phyloP scores from a whole-genome alignment of 2,329 filamentous ascomycete species.

The Trichoderma brevicompactum region DNA sequence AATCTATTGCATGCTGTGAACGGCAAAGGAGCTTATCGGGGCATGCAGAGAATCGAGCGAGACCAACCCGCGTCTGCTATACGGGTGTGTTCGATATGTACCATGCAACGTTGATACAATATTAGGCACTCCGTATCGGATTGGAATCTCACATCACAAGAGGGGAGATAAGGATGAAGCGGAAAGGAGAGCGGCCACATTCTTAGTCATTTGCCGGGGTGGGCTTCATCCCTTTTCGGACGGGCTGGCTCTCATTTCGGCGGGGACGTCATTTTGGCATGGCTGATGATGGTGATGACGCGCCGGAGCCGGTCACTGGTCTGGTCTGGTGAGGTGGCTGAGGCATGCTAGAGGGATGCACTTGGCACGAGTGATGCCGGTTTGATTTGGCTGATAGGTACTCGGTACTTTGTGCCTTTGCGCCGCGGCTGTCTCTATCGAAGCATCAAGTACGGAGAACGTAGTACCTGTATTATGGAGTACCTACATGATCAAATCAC shows the following conservation, averaged over 20 bases:
- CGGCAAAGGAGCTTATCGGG: constrained; percentile 17
- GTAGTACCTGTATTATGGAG: too few species aligned
- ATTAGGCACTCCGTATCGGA: background rate
- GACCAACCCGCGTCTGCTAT: too few species aligned
- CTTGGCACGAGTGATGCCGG: background rate
- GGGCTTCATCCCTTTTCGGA: background rate
- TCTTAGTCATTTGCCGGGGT: constrained; percentile 21
- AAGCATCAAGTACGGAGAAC: too few species aligned
- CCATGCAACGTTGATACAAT: background rate
- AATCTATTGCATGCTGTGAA: constrained; percentile 19
- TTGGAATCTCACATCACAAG: background rate
- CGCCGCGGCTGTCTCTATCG: background rate
- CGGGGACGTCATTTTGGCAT: constrained; percentile 29
- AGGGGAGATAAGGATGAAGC: constrained; percentile 2
- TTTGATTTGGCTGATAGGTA: constrained; percentile 1
- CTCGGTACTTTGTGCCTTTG: background rate
- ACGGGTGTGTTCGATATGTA: too few species aligned
- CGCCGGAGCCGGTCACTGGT: constrained; percentile 26
- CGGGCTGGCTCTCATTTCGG: background rate
- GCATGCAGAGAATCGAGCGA: background rate
- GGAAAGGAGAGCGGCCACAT: constrained; percentile 10
- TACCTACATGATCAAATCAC: background rate
- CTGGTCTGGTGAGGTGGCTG: constrained; percentile 28
- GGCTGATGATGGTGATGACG: constrained; percentile 29
- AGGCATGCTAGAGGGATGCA: constrained; percentile 8